Evolutionary conservation across 768 basidiomycete genomes (phyloP).

Genomic region (Pleurotus salmoneostramineus): DNA sequence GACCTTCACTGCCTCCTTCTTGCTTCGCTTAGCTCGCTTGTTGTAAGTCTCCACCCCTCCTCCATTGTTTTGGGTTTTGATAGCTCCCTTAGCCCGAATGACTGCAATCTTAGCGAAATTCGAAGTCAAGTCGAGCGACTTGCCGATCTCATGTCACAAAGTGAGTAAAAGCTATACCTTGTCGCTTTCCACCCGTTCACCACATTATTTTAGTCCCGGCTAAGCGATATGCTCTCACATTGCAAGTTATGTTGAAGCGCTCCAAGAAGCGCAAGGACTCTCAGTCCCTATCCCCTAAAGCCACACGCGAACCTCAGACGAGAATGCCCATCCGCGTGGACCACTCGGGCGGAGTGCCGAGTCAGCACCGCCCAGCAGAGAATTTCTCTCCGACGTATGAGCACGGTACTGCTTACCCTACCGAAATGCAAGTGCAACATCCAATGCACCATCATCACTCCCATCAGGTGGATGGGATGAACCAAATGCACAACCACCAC

Average conservation of each 20-base stretch:
- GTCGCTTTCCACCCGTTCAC: not conserved
- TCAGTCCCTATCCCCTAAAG: conserved; percentile 57
- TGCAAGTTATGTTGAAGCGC: conserved; percentile 86
- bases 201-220: conserved; percentile 69
- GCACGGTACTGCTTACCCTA: conserved; percentile 29
- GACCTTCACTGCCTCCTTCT: conserved; percentile 89
- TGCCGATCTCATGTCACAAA: conserved; percentile 70
- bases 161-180: conserved; percentile 31
- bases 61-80: conserved; percentile 3
- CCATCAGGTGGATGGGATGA: conserved; percentile 10
- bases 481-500: conserved; percentile 21
- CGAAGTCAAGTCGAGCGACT: conserved; percentile 76
- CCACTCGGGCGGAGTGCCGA: conserved; percentile 26
- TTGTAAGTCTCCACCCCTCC: conserved; percentile 52
- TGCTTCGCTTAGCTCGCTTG: conserved; percentile 80
- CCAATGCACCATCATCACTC: conserved; percentile 4
- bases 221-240: conserved; percentile 85
- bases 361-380: conserved; percentile 38
- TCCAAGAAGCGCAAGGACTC: conserved; percentile 60
- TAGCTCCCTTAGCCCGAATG: conserved; percentile 59
- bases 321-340: conserved; percentile 47
- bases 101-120: conserved; percentile 74
- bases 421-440: conserved; percentile 13
- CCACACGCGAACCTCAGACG: conserved; percentile 44
- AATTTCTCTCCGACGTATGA: conserved; percentile 56